Conservation (phyloP, 1,284 basidiomycete genomes). For the Sanghuangporus sanghuang region DNA sequence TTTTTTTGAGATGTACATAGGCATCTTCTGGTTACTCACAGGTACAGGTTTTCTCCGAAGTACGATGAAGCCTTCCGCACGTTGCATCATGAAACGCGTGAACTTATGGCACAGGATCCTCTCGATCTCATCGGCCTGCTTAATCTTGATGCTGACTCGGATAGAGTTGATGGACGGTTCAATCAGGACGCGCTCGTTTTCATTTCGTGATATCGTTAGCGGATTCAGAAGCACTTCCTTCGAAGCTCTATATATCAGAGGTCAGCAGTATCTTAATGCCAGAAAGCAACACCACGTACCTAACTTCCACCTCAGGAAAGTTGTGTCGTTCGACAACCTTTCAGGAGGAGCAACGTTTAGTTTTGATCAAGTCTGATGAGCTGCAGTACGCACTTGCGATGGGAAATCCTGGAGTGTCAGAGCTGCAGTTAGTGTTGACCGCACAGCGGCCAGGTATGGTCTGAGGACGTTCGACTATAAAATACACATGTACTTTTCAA, state of each 20-base stretch:
- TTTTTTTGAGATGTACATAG: not conserved
- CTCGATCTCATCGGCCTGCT: slow-evolving; percentile 99
- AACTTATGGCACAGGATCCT: slow-evolving; percentile 97
- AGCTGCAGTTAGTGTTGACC: slow-evolving; percentile 95
- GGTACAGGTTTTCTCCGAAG: slow-evolving; percentile 90
- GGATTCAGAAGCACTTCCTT: slow-evolving; percentile 94
- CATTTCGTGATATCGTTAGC: slow-evolving; percentile 91
- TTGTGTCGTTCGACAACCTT: slow-evolving; percentile 96
- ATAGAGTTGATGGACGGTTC: slow-evolving; percentile 98
- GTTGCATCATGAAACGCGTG: slow-evolving; percentile 98
- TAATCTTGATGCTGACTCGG: slow-evolving; percentile 94
- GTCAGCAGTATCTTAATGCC: not conserved
- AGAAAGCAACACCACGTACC: slow-evolving; percentile 43
- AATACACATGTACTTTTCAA: not conserved
- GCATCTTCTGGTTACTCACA: slow-evolving; percentile 39
- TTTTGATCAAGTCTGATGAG: not conserved
- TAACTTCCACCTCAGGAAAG: slow-evolving; percentile 89
- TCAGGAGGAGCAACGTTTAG: not conserved
- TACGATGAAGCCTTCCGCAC: slow-evolving; percentile 96
- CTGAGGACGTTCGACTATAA: slow-evolving; percentile 75
- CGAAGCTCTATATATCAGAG: slow-evolving; percentile 54
- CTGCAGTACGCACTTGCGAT: slow-evolving; percentile 66
- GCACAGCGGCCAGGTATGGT: slow-evolving; percentile 94
- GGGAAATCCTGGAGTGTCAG: slow-evolving; percentile 97
- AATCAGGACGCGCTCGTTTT: slow-evolving; percentile 94